Evolutionary conservation across 2,329 filamentous ascomycete species (phyloP).

Genomic region (Dactylellina parvicollis): DNA sequence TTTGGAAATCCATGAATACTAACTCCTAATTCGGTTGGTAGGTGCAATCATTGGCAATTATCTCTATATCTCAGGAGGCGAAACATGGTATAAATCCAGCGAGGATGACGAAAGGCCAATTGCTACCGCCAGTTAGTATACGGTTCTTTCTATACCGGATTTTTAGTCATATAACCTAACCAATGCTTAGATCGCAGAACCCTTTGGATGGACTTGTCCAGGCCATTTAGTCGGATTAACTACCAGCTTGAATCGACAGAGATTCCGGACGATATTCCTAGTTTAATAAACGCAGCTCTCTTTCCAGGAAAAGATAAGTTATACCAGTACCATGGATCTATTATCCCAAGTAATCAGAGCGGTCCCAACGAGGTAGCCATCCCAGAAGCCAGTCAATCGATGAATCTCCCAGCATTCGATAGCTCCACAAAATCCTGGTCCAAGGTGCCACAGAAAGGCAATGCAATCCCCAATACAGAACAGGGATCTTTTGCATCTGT

Average conservation of each 20-base stretch:
- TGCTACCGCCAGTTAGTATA: neutral
- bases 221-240: neutral
- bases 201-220: slow-evolving; percentile 11
- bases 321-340: neutral
- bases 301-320: slow-evolving; percentile 2
- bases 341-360: neutral
- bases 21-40: neutral
- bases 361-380: neutral
- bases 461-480: neutral
- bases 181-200: neutral
- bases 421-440: slow-evolving; percentile 6
- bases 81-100: neutral
- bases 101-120: neutral
- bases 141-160: neutral
- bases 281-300: neutral
- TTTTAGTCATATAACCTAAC: neutral
- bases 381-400: neutral
- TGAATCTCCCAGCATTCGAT: slow-evolving; percentile 10
- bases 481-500: slow-evolving; percentile 9
- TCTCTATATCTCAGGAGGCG: slow-evolving; percentile 10
- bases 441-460: neutral
- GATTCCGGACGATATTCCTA: neutral
- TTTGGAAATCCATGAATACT: too few relatives aligned
- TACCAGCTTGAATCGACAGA: neutral
- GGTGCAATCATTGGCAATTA: neutral